Percentiles rank a stretch among this genome's conserved stretches.
Evolutionary conservation across 2,329 filamentous ascomycete genomes (phyloP).

Genomic region (Arthroderma sp.): DNA sequence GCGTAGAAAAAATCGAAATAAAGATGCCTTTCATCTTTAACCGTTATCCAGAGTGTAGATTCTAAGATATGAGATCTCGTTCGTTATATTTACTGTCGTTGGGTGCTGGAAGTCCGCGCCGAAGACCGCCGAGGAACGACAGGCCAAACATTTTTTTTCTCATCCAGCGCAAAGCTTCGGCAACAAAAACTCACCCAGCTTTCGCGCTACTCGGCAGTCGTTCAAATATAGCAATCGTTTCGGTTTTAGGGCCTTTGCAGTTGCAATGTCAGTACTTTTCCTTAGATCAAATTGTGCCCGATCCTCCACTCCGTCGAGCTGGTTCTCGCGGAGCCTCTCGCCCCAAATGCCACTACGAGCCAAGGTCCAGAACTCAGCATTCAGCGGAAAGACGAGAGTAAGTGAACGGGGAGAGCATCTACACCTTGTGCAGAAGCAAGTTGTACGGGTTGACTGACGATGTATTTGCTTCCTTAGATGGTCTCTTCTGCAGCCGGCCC

Average conservation of each 20-base stretch:
- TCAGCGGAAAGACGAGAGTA: slow-evolving; percentile 44
- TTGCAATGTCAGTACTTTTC: slow-evolving; percentile 30
- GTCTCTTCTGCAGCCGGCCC: slow-evolving; percentile 13
- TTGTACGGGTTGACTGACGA: background rate
- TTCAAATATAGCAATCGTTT: slow-evolving; percentile 1
- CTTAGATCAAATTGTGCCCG: slow-evolving; percentile 30
- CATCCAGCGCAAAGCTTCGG: background rate
- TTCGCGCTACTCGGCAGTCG: background rate
- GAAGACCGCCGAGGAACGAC: background rate
- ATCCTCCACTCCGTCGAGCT: slow-evolving; percentile 34
- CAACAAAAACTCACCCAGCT: background rate
- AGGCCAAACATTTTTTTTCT: background rate
- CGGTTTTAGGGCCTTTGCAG: background rate
- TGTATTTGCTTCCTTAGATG: background rate
- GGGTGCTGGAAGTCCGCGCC: background rate
- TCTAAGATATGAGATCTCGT: too few species aligned
- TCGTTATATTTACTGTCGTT: background rate
- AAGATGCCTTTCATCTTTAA: background rate
- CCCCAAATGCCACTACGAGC: slow-evolving; percentile 67
- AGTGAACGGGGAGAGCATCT: slow-evolving; percentile 11
- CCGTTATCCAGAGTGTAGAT: background rate
- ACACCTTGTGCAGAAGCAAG: background rate
- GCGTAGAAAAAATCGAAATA: background rate
- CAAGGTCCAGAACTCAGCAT: slow-evolving; percentile 53
- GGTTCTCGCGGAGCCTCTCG: slow-evolving; percentile 33